phyloP scores from a whole-genome alignment of 345 rosid genomes.

The Corchorus olitorius region DNA sequence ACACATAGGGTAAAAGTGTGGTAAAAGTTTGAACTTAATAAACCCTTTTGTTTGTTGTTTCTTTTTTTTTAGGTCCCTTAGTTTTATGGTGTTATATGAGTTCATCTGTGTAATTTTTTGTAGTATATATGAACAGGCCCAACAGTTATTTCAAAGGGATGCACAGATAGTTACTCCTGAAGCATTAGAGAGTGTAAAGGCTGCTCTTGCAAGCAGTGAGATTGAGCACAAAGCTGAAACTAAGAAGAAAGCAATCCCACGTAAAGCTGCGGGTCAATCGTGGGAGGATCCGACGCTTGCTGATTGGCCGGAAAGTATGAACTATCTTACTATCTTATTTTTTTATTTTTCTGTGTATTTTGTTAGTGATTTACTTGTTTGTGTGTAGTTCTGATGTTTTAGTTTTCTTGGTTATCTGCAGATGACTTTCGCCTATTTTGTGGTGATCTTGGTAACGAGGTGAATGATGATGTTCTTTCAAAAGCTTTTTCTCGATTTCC shows the following conservation, averaged over 20 bases:
- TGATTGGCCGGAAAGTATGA: constrained; percentile 97
- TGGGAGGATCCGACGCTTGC: constrained; percentile 99
- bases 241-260: constrained; percentile 90
- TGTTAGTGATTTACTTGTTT: neutral
- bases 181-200: constrained; percentile 93
- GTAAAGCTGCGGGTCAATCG: constrained; percentile 91
- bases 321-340: neutral
- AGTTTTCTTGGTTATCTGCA: constrained; percentile 33
- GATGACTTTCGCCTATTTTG: constrained; percentile 95
- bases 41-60: neutral
- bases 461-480: constrained; percentile 98
- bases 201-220: constrained; percentile 92
- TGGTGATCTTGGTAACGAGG: constrained; percentile 99
- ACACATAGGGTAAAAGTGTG: neutral
- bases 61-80: no score
- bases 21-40: neutral
- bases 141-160: constrained; percentile 92
- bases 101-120: constrained; percentile 19
- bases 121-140: constrained; percentile 59
- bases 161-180: constrained; percentile 94
- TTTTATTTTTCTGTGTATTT: neutral
- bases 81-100: neutral
- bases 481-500: constrained; percentile 96
- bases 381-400: neutral
- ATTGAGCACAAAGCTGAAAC: constrained; percentile 89